Base-by-base conservation (phyloP, 169 alveolate genomes). In the Cryptosporidium muris region DNA sequence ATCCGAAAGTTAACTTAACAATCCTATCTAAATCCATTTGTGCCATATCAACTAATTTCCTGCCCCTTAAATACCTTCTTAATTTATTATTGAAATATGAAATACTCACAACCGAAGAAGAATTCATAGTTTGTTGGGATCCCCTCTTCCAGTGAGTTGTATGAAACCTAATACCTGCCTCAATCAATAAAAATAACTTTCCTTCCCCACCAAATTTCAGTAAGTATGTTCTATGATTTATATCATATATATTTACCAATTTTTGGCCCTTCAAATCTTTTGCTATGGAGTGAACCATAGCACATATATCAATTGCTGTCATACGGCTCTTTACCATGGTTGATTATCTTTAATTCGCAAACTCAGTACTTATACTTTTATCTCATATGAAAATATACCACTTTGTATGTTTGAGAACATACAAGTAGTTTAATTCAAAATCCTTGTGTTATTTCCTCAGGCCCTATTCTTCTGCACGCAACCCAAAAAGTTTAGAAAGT, bases 11-110 rank as follows among this genome's bases (percentile, higher is more conserved):
- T 37, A 95, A 89, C 63, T 94, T 97, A 48, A 95, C 91, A 12
- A 95, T 97, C 82, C 99, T 91, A 80, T 96, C 98, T 58, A 94
- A 93, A 8, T 96, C 97, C 34, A 95, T 88, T 81, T 96, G 96
- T 53, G 88, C 65, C 12, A 93, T 66, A 34, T 88, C 81, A 42
- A 81, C 94, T 14, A 93, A 62, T 80, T 92, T 91, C 64, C 89
- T 91, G 11, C 94, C 89, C 52, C 96, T 82, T 45, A 93, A 49
- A 82, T 90, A 92, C 54, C 92, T 91, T 51, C 96, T 88, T 6
- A 93, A 88, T 90, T 92, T 93, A 91, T 91, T 89, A 3, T 93
- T 89, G 81, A 93, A 93, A 11, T 91, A 93, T 25, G 94, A 89
- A 14, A 95, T 94, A 42, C 90, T 90, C 60, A 68, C 54, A 11